These are phyloP conservation scores for Neobulgaria alba DNA, from an alignment of 2,329 filamentous ascomycete species.

Conservation along the genomic window DNA sequence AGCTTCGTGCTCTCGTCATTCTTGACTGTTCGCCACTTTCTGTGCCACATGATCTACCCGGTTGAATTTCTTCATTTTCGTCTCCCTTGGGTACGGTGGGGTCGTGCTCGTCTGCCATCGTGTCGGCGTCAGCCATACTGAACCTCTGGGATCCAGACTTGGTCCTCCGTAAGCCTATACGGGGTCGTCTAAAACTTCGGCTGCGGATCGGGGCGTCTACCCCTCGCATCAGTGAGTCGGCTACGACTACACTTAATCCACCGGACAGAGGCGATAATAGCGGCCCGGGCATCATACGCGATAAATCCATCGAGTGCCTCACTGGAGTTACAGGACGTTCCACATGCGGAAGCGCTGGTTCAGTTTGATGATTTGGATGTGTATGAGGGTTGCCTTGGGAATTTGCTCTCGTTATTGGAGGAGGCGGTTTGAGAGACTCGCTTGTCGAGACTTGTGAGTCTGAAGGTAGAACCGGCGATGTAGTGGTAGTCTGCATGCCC, in stretches of 20 bases:
- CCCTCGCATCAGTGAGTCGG: conserved; percentile 53
- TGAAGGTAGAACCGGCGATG: conserved; percentile 24
- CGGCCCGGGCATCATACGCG: conserved; percentile 46
- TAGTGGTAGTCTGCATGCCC: conserved; percentile 18
- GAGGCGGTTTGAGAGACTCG: conserved; percentile 17
- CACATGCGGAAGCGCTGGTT: conserved; percentile 29
- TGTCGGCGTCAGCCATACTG: conserved; percentile 9
- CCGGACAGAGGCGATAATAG: conserved; percentile 52
- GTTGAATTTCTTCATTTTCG: no score
- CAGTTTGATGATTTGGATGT: conserved; percentile 24
- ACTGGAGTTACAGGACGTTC: conserved; percentile 33
- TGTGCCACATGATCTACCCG: no score
- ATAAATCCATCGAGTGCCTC: conserved; percentile 36
- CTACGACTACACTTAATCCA: conserved; percentile 53
- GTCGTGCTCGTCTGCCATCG: conserved; percentile 10
- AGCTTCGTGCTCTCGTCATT: conserved; percentile 21
- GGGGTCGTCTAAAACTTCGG: conserved; percentile 25
- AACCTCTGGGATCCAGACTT: conserved; percentile 24
- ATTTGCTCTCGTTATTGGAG: conserved; percentile 19
- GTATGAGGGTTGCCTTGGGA: conserved; percentile 23
- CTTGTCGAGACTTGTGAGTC: conserved; percentile 21
- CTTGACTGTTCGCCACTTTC: conserved; percentile 12
- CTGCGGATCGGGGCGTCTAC: conserved; percentile 34
- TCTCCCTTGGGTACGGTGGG: no score
- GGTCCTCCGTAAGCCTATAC: conserved; percentile 18